Conservation (phyloP, 2,329 filamentous ascomycete species). For the Capronia coronata region DNA sequence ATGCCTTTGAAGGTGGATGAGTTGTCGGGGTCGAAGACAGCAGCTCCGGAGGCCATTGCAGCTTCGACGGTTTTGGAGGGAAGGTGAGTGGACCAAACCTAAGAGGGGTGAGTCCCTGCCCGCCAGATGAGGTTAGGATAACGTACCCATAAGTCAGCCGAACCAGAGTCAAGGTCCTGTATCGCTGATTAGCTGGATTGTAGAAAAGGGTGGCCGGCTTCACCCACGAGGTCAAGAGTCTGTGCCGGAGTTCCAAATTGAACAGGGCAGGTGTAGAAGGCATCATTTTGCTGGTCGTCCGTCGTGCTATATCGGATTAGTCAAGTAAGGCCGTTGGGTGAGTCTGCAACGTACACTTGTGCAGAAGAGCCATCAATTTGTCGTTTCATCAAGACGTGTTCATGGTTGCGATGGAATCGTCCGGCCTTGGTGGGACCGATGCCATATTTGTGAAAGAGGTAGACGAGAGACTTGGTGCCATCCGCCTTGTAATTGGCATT, state of each 20-base stretch:
- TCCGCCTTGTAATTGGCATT: constrained; percentile 55
- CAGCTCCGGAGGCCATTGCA: constrained; percentile 40
- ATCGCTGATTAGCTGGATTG: background rate
- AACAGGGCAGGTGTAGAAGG: constrained; percentile 58
- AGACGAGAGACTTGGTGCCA: constrained; percentile 59
- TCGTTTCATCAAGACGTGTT: constrained; percentile 31
- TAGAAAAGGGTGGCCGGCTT: background rate
- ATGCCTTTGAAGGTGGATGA: constrained; percentile 54
- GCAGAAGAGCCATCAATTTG: constrained; percentile 10
- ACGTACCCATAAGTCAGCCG: background rate
- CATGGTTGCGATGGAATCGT: constrained; percentile 51
- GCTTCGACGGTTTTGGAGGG: constrained; percentile 33
- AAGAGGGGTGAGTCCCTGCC: constrained; percentile 39
- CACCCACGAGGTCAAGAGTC: constrained; percentile 40
- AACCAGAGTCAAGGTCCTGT: background rate
- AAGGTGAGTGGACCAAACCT: constrained; percentile 54
- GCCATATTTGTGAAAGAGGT: constrained; percentile 55
- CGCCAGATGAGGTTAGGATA: background rate
- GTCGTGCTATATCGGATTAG: constrained; percentile 41
- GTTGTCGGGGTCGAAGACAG: constrained; percentile 54
- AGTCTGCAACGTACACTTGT: constrained; percentile 12
- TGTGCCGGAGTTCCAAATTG: constrained; percentile 60
- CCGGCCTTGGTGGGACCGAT: constrained; percentile 58
- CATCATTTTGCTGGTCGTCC: constrained; percentile 62
- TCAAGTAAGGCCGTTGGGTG: background rate